Percentiles rank a stretch among this genome's conserved stretches.
phyloP scores from a whole-genome alignment of 1,139 yeast genomes.

The Taiozyma sp. region DNA sequence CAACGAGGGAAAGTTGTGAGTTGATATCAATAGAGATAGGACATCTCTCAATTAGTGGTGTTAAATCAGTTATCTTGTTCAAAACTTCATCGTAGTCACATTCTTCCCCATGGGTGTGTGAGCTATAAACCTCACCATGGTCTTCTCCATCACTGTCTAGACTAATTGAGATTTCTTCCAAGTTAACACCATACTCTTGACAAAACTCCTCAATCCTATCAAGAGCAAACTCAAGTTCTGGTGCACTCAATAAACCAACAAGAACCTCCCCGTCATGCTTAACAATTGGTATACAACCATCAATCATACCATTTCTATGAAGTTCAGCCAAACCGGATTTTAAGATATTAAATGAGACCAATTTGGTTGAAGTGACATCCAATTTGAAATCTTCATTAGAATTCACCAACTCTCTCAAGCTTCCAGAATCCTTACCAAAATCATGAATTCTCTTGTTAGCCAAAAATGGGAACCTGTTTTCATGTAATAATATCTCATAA shows the following conservation, averaged over 20 bases:
- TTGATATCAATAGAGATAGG: slow-evolving; percentile 47
- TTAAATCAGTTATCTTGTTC: slow-evolving; percentile 31
- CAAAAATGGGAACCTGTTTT: slow-evolving; percentile 53
- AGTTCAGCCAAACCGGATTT: slow-evolving; percentile 32
- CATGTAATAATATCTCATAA: slow-evolving; percentile 44
- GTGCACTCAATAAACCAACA: slow-evolving; percentile 46
- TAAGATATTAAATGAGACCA: slow-evolving; percentile 24
- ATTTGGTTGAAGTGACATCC: slow-evolving; percentile 28
- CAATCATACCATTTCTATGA: slow-evolving; percentile 40
- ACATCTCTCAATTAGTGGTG: slow-evolving; percentile 38
- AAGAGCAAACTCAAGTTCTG: slow-evolving; percentile 47
- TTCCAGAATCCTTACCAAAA: slow-evolving; percentile 29
- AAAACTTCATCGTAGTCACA: slow-evolving; percentile 24
- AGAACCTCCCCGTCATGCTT: slow-evolving; percentile 27
- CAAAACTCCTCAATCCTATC: slow-evolving; percentile 38
- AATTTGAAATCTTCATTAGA: slow-evolving; percentile 26
- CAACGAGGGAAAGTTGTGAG: slow-evolving; percentile 48
- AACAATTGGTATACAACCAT: slow-evolving; percentile 51
- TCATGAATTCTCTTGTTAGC: slow-evolving; percentile 32
- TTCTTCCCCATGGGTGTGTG: slow-evolving; percentile 1
- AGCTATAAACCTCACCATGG: slow-evolving; percentile 8
- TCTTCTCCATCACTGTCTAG: slow-evolving; percentile 14
- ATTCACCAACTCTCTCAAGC: slow-evolving; percentile 39
- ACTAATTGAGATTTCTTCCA: slow-evolving; percentile 30
- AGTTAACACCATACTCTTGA: slow-evolving; percentile 26